Evolutionary conservation across 208 protist genomes (phyloP), one percentile per base, ranked within the genome.

Genomic region (Lotmaria passim): DNA sequence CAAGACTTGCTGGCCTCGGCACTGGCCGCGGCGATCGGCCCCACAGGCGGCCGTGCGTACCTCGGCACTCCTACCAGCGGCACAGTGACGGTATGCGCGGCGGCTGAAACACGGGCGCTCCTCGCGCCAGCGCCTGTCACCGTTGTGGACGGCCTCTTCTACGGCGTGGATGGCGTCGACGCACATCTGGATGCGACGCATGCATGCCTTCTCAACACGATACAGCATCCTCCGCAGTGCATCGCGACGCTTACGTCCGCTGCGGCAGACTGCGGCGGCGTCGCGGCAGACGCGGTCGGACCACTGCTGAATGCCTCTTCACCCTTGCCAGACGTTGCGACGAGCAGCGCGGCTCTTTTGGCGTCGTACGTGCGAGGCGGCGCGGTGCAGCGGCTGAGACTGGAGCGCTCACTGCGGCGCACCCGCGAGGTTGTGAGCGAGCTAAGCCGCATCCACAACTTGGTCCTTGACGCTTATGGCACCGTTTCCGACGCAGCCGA

Each of bases 321-420:
- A 0, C 19, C 28, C 24, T 24, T 30, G 26, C 3, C 21, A 0
- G 46, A 26, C 0, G 43, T 72, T 6, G 38, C 26, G 44, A 58
- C 26, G 17, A 62, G 46, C 30, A 73, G 65, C 55, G 73, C 66
- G 5, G 65, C 66, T 10, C 55, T 69, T 51, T 44, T 79, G 28
- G 73, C 68, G 19, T 31, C 48, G 7, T 74, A 73, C 39, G 7
- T 79, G 5, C 11, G 34, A 17, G 26, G 19, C 10, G 60, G 68
- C 26, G 58, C 57, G n/a, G 58, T 55, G 28, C 60, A 79, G 55
- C 57, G 68, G 24, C 66, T 79, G 21, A 44, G 7, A 21, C 39
- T 79, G 34, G 73, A 72, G 61, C 65, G 73, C 15, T 73, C 73
- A 12, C 57, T 79, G 55, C 62, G 66, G 2, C 66, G 62, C 66